These are phyloP conservation scores for Bifiguratus adelaidae DNA, from an alignment of 192 early-diverging fungal genomes.

Conservation along the genomic window DNA sequence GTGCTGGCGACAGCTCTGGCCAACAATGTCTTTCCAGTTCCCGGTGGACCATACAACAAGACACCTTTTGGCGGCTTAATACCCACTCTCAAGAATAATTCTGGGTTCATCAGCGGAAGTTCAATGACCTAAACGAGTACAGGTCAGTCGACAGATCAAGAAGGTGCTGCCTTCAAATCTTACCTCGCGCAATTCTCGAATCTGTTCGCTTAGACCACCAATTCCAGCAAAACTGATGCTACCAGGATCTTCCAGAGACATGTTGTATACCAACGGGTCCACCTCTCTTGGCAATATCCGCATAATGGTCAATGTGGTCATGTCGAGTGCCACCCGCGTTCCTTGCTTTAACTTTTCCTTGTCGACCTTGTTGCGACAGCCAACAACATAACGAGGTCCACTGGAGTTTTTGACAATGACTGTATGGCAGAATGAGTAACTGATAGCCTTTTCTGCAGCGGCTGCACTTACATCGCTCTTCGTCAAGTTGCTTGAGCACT, in stretches of 20 bases:
- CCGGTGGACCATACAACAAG: constrained; percentile 91
- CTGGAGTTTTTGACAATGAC: constrained; percentile 96
- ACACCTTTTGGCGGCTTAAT: constrained; percentile 99
- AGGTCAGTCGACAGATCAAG: not conserved
- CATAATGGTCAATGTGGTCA: constrained; percentile 99
- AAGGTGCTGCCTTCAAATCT: not conserved
- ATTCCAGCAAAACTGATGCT: constrained; percentile 93
- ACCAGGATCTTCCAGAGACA: constrained; percentile 96
- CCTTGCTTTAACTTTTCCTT: constrained; percentile 94
- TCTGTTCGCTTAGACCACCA: constrained; percentile 92
- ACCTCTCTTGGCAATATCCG: constrained; percentile 95
- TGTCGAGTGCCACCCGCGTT: constrained; percentile 97
- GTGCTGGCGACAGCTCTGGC: constrained; percentile 96
- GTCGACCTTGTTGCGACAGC: constrained; percentile 87
- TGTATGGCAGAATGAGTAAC: constrained; percentile 13
- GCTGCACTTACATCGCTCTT: constrained; percentile 74
- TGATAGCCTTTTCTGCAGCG: not conserved
- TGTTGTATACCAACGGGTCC: constrained; percentile 99
- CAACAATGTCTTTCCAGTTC: constrained; percentile 96
- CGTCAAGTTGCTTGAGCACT: constrained; percentile 94
- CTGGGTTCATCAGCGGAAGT: constrained; percentile 96
- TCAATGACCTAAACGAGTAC: constrained; percentile 73
- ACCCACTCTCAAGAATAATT: constrained; percentile 94
- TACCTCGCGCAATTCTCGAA: constrained; percentile 93
- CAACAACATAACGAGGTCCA: constrained; percentile 97